A percentile compares a stretch with the other conserved stretches of the same genome.
phyloP scores from a whole-genome alignment of 305 asterid genomes.

The Solanum hybrid region DNA sequence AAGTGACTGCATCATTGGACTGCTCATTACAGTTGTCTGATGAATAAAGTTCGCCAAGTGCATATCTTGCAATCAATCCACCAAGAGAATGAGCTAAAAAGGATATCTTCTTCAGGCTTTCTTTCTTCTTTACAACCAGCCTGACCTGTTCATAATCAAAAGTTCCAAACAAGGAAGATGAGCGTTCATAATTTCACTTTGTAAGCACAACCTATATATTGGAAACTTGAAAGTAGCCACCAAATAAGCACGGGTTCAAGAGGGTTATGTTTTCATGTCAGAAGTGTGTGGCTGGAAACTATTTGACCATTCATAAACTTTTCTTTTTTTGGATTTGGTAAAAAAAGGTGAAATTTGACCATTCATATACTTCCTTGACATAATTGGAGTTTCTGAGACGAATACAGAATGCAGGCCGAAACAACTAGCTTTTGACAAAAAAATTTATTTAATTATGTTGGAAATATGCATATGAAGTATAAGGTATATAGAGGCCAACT shows the following conservation, averaged over 20 bases:
- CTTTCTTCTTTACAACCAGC: constrained; percentile 59
- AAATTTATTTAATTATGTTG: neutral
- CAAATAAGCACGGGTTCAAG: neutral
- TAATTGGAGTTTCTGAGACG: neutral
- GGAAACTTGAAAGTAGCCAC: neutral
- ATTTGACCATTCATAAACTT: neutral
- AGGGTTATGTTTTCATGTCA: neutral
- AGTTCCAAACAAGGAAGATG: neutral
- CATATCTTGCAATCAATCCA: constrained; percentile 94
- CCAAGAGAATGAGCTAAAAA: constrained; percentile 97
- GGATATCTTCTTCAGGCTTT: constrained; percentile 66
- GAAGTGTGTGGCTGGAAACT: neutral
- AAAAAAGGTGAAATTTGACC: neutral
- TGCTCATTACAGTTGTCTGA: constrained; percentile 13
- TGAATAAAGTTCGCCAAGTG: constrained; percentile 58
- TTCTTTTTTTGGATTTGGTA: neutral
- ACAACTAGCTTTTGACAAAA: neutral
- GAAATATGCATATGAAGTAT: neutral
- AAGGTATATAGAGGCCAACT: neutral
- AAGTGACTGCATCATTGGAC: constrained; percentile 18
- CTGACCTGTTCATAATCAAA: constrained; percentile 44
- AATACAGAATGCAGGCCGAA: neutral
- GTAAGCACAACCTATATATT: neutral
- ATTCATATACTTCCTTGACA: neutral
- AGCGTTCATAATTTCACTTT: neutral